Evolutionary conservation across 2,329 filamentous ascomycete species (phyloP).

Genomic region (Pseudogymnoascus sp.): DNA sequence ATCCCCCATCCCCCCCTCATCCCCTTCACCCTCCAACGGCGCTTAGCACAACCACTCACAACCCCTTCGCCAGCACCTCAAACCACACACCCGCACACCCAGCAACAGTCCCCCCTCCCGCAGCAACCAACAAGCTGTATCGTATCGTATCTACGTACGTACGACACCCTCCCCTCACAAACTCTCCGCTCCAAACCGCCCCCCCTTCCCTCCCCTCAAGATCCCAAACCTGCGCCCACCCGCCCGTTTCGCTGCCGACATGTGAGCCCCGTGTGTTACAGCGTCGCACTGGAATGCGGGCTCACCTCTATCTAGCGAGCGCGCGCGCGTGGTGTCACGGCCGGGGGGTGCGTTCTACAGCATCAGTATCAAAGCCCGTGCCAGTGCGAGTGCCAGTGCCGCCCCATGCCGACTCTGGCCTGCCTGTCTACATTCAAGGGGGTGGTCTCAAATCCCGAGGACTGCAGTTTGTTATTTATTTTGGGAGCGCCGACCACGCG

Average conservation of each 20-base stretch:
- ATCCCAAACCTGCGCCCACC: neutral
- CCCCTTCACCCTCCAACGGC: neutral
- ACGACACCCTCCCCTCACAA: neutral
- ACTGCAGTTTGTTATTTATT: neutral
- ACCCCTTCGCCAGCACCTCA: neutral
- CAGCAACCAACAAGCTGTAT: neutral
- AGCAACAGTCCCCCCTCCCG: neutral
- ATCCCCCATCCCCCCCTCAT: neutral
- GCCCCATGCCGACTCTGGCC: neutral
- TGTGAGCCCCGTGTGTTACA: neutral
- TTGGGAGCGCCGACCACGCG: neutral
- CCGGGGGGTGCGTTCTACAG: neutral
- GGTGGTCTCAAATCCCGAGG: neutral
- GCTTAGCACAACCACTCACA: neutral
- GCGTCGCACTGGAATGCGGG: neutral
- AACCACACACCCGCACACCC: neutral
- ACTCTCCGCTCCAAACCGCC: neutral
- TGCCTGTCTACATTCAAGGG: neutral
- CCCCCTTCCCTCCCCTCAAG: neutral
- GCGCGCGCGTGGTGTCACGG: neutral
- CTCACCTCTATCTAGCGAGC: neutral
- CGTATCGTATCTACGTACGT: neutral
- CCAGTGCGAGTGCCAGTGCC: neutral
- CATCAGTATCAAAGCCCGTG: no score
- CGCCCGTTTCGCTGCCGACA: neutral